Percentiles rank a stretch among this genome's conserved stretches.
These are phyloP conservation scores for Pyrenochaeta sp. DNA, from an alignment of 2,329 filamentous ascomycete species.

Conservation along the genomic window DNA sequence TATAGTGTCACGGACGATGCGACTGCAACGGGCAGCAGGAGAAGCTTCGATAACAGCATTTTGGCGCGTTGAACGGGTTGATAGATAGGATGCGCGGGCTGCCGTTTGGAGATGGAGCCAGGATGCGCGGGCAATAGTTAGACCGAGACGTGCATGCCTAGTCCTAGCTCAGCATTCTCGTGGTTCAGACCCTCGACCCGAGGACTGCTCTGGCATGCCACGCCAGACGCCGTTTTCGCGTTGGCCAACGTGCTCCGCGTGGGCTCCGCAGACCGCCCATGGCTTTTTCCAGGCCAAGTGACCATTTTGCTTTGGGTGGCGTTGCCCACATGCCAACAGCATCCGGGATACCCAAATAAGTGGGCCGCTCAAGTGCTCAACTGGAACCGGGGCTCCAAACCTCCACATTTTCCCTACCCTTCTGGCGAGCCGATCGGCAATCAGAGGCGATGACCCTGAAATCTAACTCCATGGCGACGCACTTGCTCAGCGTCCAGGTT, in stretches of 20 bases:
- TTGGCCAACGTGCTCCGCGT: no score
- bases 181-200: no score
- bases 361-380: no score
- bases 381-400: constrained; percentile 39
- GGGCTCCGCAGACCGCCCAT: no score
- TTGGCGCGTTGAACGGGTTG: constrained; percentile 17
- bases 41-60: constrained; percentile 47
- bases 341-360: constrained; percentile 36
- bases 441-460: constrained; percentile 20
- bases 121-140: constrained; percentile 19
- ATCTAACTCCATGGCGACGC: constrained; percentile 14
- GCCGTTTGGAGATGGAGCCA: constrained; percentile 15
- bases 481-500: constrained; percentile 27
- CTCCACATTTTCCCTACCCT: constrained; percentile 34
- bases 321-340: constrained; percentile 25
- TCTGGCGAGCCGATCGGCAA: constrained; percentile 28
- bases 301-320: constrained; percentile 29
- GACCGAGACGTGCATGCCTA: no score
- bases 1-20: constrained; percentile 49
- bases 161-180: no score
- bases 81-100: constrained; percentile 5
- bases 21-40: constrained; percentile 48
- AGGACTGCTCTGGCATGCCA: no score
- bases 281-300: constrained; percentile 12
- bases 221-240: no score